Evolutionary conservation across 805 yeast genomes (phyloP), one percentile per base, ranked within the genome.

Genomic region (Hanseniaspora lachancei): DNA sequence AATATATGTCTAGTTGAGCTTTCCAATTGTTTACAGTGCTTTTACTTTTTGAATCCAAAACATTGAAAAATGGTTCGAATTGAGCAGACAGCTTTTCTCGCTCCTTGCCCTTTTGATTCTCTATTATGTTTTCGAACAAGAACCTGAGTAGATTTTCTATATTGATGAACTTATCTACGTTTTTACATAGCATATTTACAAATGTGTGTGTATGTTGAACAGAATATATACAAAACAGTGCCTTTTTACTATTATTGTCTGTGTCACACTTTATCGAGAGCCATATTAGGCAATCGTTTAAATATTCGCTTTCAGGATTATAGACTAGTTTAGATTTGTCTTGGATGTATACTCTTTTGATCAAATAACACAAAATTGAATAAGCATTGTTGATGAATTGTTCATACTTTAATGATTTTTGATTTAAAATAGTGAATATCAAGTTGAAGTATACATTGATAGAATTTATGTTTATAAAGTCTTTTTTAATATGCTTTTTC

Each of bases 331-430:
- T 35, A 7, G 34, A 8, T 15, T 34, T 69, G 18, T 64, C 58
- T 57, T 68, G 79, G 60, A 70, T 68, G 24, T 73, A 69, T 8
- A 73, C 68, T 10, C 79, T 65, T 57, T 74, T 74, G 24, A 73
- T 66, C 16, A 76, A 60, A 60, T 76, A 75, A 58, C 77, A 74
- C 20, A 75, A 60, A 32, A 77, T 63, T 1, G 77, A 70, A 57
- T 75, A 74, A 0, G 76, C 65, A 16, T 67, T 57, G 1, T 62
- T 48, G 15, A 43, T 39, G 23, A 36, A 32, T 36, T 29, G 15
- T 32, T 40, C 46, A 36, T 15, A 16, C 21, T 38, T 47, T 43
- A 47, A 47, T 18, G 34, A 21, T 16, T 47, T 47, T 16, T 47
- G 36, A 16, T 42, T 38, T 13, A 29, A 24, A 36, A 51, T 51